A percentile compares a stretch with the other conserved stretches of the same genome.
Evolutionary conservation across 139 green algal genomes (phyloP).

Genomic region (Micromonas commoda): DNA sequence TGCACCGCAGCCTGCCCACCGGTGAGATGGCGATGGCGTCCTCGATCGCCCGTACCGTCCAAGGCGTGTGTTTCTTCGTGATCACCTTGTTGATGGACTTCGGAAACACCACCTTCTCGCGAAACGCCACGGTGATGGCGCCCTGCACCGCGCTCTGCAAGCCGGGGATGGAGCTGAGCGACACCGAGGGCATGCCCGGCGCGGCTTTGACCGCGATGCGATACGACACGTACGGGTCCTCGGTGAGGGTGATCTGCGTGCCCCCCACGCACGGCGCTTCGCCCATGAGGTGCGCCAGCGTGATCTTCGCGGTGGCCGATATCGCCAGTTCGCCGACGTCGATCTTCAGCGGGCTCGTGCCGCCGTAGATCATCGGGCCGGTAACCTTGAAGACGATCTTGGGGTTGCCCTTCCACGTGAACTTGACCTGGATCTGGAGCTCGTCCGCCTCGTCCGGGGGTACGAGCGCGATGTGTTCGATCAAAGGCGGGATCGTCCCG

Average conservation of each 20-base stretch:
- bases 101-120: not conserved
- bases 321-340: not conserved
- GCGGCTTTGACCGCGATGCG: not conserved
- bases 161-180: not conserved
- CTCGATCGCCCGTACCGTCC: not conserved
- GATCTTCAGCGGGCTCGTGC: not conserved
- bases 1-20: not conserved
- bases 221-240: not conserved
- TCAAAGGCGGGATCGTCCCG: not conserved
- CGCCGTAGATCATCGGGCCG: not conserved
- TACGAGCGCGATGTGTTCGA: not conserved
- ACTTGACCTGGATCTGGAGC: not conserved
- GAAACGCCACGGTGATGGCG: not conserved
- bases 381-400: not conserved
- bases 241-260: not conserved
- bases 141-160: not conserved
- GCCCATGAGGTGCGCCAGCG: not conserved
- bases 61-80: not conserved
- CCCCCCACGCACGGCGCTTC: not conserved
- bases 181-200: not conserved
- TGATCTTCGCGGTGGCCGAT: not conserved
- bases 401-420: not conserved
- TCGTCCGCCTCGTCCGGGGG: slow-evolving; percentile 7
- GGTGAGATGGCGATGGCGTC: not conserved
- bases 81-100: not conserved